Evolutionary conservation across 805 yeast genomes (phyloP), one percentile per base, ranked within the genome.

Genomic region (Candida pseudoglaebosa): DNA sequence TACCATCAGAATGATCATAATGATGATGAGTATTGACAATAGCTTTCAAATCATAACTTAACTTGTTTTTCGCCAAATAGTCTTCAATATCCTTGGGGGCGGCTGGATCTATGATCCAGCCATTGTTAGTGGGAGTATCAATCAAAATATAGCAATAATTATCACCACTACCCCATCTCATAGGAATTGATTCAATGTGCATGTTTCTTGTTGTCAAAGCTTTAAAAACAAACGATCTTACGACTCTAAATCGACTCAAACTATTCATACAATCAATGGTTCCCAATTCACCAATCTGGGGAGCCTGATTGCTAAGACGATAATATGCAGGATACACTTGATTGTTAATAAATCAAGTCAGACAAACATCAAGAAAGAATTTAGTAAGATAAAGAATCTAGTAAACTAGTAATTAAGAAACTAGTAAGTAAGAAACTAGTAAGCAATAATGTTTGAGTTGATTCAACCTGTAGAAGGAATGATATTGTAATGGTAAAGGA

Each of bases 21-120:
- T 93, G 99, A 57, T 93, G 99, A 57, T 93, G 99, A 1, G 98
- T 93, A 62, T 93, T 93, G 36, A 86, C 95, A 41, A 93, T 84
- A 1, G 91, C 87, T 32, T 70, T 71, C 38, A 93, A 61, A 36
- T 81, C 75, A 28, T 73, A 61, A 28, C 64, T 57, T 13, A 67
- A 56, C 24, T 65, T 54, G 24, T 62, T 48, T 20, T 77, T 53
- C 10, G 59, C 65, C 3, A 82, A 73, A 39, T 73, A 56, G 6
- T 77, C 77, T 43, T 44, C 36, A 15, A 46, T 71, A 51, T 88
- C 96, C 4, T 70, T 57, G 1, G 96, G 91, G 49, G 82, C 84
- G 1, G 98, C 98, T 2, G 98, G 96, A 53, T 93, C 99, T 46
- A 93, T 82, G 24, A 93, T 50, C 82, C 95, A 85, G 4, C 95